Evolutionary conservation across 169 alveolate species (phyloP), one percentile per base, ranked within the genome.

Genomic region (Plasmodium ovale): DNA sequence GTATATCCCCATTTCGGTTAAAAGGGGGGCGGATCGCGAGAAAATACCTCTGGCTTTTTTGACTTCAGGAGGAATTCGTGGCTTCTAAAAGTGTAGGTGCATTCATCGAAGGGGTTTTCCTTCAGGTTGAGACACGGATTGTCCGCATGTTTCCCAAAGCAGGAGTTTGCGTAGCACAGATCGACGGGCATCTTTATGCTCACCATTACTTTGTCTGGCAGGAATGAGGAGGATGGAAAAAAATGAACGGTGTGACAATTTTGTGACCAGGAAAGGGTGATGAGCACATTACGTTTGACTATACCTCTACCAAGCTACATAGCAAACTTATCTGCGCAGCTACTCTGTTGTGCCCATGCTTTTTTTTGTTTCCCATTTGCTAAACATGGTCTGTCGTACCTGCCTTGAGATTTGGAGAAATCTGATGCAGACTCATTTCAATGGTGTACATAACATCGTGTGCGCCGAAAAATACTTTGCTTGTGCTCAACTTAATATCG

Each of bases 121-220:
- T 73, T 73, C 0, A 73, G 27, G 62, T 73, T 73, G 9, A 51
- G 31, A 44, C 88, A 73, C 3, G 88, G 88, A 25, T 73, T 64
- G 29, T 58, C 65, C 14, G 49, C 0, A 51, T 73, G 56, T 59
- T 21, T 42, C 12, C 51, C 25, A 49, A 73, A 73, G 51, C 88
- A 73, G 33, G 72, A 73, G 51, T 59, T 73, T 42, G 88, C 42
- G 21, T 73, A 73, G 73, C 88, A 73, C n/a, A 73, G 35, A 31
- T 73, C 72, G 9, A 33, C 12, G 5, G 88, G 88, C 19, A 73
- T 16, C 33, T 73, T 73, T 49, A 73, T 44, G 16, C 64, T 59
- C 27, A 73, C 59, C 65, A 31, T 64, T 65, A 73, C 60, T 58
- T 73, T 62, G 56, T 73, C 88, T 73, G 25, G 12, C 29, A 5